Evolutionary conservation across 495 filamentous ascomycete genomes (phyloP).

Genomic region (Melanomma pulvis-pyrius): DNA sequence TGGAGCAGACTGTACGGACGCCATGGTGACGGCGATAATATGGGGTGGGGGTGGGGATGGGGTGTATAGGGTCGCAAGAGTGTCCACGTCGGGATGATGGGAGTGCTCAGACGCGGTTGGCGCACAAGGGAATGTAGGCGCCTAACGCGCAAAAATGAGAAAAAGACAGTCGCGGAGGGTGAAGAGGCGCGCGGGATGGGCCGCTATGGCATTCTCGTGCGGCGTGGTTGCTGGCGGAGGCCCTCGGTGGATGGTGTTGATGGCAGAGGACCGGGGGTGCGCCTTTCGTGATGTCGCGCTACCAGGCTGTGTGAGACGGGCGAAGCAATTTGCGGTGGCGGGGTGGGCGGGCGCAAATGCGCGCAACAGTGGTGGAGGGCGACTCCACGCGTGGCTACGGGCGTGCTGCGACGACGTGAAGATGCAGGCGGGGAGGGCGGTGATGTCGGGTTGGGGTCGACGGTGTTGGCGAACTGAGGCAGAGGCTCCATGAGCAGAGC

Average conservation of each 20-base stretch:
- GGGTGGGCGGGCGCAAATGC: constrained; percentile 19
- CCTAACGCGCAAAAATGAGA: constrained; percentile 18
- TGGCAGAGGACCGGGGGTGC: constrained; percentile 32
- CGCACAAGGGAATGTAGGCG: background rate
- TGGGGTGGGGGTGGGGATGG: too few relatives aligned
- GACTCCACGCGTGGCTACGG: constrained; percentile 28
- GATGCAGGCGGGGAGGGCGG: constrained; percentile 29
- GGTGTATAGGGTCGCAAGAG: background rate
- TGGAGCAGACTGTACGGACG: constrained; percentile 65
- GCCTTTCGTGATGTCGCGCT: constrained; percentile 33
- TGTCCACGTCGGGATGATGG: background rate
- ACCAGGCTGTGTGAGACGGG: constrained; percentile 19
- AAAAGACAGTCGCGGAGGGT: constrained; percentile 21
- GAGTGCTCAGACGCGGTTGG: background rate
- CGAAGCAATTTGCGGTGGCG: constrained; percentile 30
- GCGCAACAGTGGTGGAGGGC: constrained; percentile 12
- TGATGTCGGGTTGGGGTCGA: constrained; percentile 12
- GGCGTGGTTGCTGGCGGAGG: constrained; percentile 25
- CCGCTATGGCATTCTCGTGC: constrained; percentile 32
- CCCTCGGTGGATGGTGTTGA: constrained; percentile 28
- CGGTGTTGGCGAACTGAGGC: constrained; percentile 6
- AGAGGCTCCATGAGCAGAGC: background rate
- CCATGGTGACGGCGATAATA: constrained; percentile 57
- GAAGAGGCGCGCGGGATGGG: constrained; percentile 18
- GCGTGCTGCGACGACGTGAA: constrained; percentile 32